Evolutionary conservation across 495 filamentous ascomycete species (phyloP).

Genomic region (Penicillium coffeae): DNA sequence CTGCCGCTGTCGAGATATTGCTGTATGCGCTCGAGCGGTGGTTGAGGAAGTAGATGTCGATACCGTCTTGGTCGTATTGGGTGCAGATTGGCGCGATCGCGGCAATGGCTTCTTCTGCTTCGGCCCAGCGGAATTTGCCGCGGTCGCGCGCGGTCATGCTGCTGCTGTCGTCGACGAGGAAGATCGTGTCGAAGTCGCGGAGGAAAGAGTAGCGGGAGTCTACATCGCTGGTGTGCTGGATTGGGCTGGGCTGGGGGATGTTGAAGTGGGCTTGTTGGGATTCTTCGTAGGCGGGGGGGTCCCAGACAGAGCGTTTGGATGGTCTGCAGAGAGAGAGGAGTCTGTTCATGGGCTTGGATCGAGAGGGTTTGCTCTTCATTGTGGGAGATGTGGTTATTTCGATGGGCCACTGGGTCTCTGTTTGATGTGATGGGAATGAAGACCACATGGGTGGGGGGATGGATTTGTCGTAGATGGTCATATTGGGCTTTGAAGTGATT

Average conservation of each 20-base stretch:
- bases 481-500: neutral
- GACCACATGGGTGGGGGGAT: slow-evolving; percentile 16
- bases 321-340: neutral
- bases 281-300: slow-evolving; percentile 34
- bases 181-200: slow-evolving; percentile 80
- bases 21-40: slow-evolving; percentile 47
- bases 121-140: slow-evolving; percentile 66
- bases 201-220: slow-evolving; percentile 73
- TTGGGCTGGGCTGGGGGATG: neutral
- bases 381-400: neutral
- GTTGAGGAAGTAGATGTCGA: slow-evolving; percentile 95
- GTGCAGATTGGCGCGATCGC: slow-evolving; percentile 85
- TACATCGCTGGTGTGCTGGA: neutral
- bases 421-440: slow-evolving; percentile 13
- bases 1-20: slow-evolving; percentile 49
- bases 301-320: slow-evolving; percentile 14
- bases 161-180: slow-evolving; percentile 89
- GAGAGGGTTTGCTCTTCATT: slow-evolving; percentile 4
- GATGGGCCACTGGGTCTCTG: neutral
- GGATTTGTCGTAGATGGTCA: slow-evolving; percentile 5
- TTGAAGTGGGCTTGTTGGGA: neutral
- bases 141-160: slow-evolving; percentile 56
- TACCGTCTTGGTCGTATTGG: slow-evolving; percentile 77
- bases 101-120: slow-evolving; percentile 67
- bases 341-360: neutral